Base-by-base conservation (phyloP, 169 alveolate genomes). In the Plasmodium blacklocki region DNA sequence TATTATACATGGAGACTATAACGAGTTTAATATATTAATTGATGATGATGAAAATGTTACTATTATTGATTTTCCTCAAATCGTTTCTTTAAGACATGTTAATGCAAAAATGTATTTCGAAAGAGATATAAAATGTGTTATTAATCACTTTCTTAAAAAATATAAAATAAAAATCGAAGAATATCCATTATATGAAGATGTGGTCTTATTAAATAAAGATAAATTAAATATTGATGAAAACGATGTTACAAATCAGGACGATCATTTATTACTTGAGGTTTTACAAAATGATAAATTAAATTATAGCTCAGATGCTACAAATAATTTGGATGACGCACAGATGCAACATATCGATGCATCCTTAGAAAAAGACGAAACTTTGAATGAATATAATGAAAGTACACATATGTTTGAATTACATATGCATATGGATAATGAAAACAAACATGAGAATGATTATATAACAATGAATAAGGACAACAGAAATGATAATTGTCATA, bases 1-100 rank as follows among this genome's bases (percentile, higher is more conserved):
- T n/a, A 93, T 99, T 39, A 97, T 99, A 52, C 99, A 99, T 93
- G 99, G 99, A 1, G 99, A 99, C 86, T 98, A 98, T 94, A 99
- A 99, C 88, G 99, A 98, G 74, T 99, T 99, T 94, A 99, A 99
- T 94, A 92, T 99, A 59, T 89, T 99, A 93, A 94, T 98, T 54
- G 92, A 93, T 76, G 96, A 95, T 56, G 93, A 96, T n/a, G 97
- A 95, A 78, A 94, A 94, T 50, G 93, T 97, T 63, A 96, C 98
- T 0, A 83, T 97, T 86, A 97, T 97, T 49, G 99, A 99, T 93
- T 98, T 99, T 76, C 99, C 99, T 0, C 99, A 99, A 94, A 98
- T 99, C 95, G 98, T 98, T 26, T 95, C 99, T 58, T 97, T 97
- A 12, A 92, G 94, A 49, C 99, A 99, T 91, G 95, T 95, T 47